Percentiles rank a stretch among this genome's conserved stretches.
phyloP scores from a whole-genome alignment of 2,329 filamentous ascomycete genomes.

The Pseudogymnoascus sp. region DNA sequence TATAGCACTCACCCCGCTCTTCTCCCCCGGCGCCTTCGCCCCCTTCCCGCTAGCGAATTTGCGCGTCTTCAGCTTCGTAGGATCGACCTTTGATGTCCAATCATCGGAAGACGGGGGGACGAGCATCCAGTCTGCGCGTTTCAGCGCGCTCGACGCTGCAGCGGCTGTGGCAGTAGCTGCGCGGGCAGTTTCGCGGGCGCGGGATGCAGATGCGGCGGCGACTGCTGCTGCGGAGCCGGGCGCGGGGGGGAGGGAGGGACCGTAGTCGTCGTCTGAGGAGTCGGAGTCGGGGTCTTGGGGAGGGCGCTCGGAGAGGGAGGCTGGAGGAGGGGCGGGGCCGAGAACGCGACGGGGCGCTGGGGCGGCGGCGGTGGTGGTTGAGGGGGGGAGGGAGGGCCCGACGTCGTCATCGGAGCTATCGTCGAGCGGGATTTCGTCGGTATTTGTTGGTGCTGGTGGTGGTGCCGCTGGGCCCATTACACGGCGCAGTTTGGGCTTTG shows the following conservation, averaged over 20 bases:
- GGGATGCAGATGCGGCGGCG: neutral
- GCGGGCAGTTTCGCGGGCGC: neutral
- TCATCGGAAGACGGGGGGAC: constrained; percentile 51
- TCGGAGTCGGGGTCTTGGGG: constrained; percentile 15
- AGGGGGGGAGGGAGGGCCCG: constrained; percentile 8
- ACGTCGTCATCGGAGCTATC: constrained; percentile 17
- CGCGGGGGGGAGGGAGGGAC: constrained; percentile 48
- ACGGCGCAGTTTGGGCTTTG: constrained; percentile 16
- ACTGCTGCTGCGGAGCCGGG: constrained; percentile 23
- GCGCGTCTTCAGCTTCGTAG: constrained; percentile 71
- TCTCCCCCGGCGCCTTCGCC: constrained; percentile 35
- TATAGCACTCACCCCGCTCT: constrained; percentile 34
- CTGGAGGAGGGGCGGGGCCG: constrained; percentile 38
- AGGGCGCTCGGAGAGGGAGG: constrained; percentile 30
- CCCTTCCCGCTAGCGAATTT: constrained; percentile 70
- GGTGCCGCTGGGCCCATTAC: constrained; percentile 10
- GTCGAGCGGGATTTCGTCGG: neutral
- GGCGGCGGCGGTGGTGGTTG: constrained; percentile 3
- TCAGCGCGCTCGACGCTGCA: constrained; percentile 35
- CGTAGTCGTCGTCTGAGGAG: constrained; percentile 44
- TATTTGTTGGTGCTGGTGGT: neutral
- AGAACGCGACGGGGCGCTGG: constrained; percentile 27
- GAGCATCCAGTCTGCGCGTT: constrained; percentile 82
- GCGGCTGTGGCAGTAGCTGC: constrained; percentile 25
- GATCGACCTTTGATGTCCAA: constrained; percentile 59